Conservation (phyloP, 2,329 filamentous ascomycete genomes). For the Onygenales sp. region DNA sequence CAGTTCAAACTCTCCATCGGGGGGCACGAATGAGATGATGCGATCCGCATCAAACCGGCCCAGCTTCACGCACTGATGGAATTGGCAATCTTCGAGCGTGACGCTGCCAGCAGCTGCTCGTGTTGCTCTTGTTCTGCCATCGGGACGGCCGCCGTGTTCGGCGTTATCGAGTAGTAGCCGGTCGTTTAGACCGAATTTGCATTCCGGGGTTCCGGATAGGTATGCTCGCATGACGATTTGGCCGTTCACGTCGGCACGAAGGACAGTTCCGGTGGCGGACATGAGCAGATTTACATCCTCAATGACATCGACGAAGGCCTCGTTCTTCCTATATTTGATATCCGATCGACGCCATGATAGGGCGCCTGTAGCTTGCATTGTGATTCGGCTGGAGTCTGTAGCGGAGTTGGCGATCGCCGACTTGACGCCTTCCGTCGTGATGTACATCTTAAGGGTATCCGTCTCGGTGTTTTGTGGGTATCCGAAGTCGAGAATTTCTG, state of each 20-base stretch:
- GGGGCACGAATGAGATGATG: constrained; percentile 94
- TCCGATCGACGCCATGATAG: constrained; percentile 95
- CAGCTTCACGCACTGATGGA: constrained; percentile 97
- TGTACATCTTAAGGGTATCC: constrained; percentile 99
- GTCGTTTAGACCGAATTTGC: constrained; percentile 98
- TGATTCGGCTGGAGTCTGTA: constrained; percentile 94
- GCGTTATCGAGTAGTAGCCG: constrained; percentile 79
- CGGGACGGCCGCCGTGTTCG: constrained; percentile 40
- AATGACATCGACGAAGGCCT: constrained; percentile 98
- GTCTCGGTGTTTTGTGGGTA: constrained; percentile 99
- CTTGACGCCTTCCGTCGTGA: constrained; percentile 97
- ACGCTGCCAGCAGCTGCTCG: constrained; percentile 93
- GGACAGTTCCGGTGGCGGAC: constrained; percentile 91
- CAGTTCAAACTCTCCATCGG: constrained; percentile 94
- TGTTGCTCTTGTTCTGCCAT: constrained; percentile 69
- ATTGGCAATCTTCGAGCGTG: constrained; percentile 94
- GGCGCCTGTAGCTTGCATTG: constrained; percentile 96
- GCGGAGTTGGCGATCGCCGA: constrained; percentile 56
- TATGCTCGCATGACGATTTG: constrained; percentile 99
- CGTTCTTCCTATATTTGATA: constrained; percentile 98
- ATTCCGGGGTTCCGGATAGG: constrained; percentile 90
- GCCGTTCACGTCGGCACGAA: constrained; percentile 91
- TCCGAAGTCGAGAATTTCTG: constrained; percentile 97
- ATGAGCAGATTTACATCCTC: constrained; percentile 98
- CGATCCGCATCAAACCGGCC: constrained; percentile 94